phyloP scores from a whole-genome alignment of 192 early-diverging fungal species.

The Coemansia sp. region DNA sequence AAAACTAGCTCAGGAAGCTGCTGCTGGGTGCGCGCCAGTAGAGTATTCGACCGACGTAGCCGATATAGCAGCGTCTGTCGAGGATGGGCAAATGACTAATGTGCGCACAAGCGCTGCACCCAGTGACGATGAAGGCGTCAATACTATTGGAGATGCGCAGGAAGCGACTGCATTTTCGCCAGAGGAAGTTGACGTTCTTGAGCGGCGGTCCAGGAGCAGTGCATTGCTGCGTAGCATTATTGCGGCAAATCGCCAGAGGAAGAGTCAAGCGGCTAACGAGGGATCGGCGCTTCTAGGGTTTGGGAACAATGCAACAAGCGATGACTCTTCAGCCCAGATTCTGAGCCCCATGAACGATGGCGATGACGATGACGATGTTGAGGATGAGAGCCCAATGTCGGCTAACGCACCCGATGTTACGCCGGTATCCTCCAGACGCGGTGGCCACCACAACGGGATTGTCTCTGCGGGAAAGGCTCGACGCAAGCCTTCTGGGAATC shows the following conservation, averaged over 20 bases:
- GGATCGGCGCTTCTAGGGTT: conserved; percentile 4
- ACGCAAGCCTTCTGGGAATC: neutral
- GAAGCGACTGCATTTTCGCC: neutral
- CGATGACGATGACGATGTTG: conserved; percentile 10
- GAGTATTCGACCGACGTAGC: conserved; percentile 2
- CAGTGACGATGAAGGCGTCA: conserved; percentile 20
- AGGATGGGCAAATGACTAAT: conserved; percentile 4
- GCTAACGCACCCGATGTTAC: neutral
- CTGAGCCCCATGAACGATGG: conserved; percentile 11
- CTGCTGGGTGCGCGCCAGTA: conserved; percentile 20
- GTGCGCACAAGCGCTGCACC: conserved; percentile 4
- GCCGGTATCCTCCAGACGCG: conserved; percentile 3
- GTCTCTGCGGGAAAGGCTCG: conserved; percentile 4
- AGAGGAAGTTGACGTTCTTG: conserved; percentile 15
- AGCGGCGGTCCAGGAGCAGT: conserved; percentile 31
- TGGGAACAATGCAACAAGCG: conserved; percentile 9
- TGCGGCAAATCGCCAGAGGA: conserved; percentile 43
- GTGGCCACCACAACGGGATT: neutral
- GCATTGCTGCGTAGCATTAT: conserved; percentile 51
- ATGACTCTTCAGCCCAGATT: conserved; percentile 14
- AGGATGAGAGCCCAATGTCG: conserved; percentile 2
- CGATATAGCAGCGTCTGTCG: neutral
- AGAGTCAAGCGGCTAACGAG: conserved; percentile 12
- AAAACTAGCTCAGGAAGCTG: conserved; percentile 33
- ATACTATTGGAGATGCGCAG: neutral